These are phyloP conservation scores for Penicillium crustosum DNA, from an alignment of 2,329 filamentous ascomycete genomes.

Conservation along the genomic window DNA sequence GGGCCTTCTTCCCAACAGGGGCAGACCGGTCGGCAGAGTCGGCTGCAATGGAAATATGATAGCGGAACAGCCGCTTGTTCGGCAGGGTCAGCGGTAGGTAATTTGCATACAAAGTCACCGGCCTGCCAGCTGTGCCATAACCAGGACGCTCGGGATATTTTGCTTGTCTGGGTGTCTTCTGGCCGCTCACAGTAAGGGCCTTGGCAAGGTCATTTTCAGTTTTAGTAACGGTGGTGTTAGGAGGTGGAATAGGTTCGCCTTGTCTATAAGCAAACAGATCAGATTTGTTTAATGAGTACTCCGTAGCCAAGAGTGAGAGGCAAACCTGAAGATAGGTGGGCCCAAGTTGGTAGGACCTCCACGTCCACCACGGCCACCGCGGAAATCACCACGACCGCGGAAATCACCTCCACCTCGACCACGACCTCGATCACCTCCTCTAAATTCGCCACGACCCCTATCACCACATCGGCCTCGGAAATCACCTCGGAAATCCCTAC, in stretches of 20 bases:
- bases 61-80: conserved; percentile 43
- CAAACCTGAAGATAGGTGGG: conserved; percentile 34
- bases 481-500: conserved; percentile 17
- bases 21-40: conserved; percentile 25
- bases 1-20: conserved; percentile 45
- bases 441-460: conserved; percentile 13
- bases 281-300: neutral
- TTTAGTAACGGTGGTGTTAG: conserved; percentile 27
- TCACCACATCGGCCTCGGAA: conserved; percentile 21
- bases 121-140: conserved; percentile 37
- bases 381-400: conserved; percentile 23
- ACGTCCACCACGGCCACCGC: conserved; percentile 15
- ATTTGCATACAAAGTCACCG: conserved; percentile 40
- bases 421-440: conserved; percentile 30
- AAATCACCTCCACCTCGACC: conserved; percentile 25
- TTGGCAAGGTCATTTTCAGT: conserved; percentile 30
- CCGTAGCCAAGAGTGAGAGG: neutral
- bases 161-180: conserved; percentile 17
- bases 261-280: conserved; percentile 19
- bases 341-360: conserved; percentile 22
- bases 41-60: conserved; percentile 39
- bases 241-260: conserved; percentile 18
- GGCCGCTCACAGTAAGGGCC: conserved; percentile 21
- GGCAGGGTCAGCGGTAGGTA: conserved; percentile 41
- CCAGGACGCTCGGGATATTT: conserved; percentile 39